phyloP scores from a whole-genome alignment of 345 rosid genomes.

The Sonneratia caseolaris region DNA sequence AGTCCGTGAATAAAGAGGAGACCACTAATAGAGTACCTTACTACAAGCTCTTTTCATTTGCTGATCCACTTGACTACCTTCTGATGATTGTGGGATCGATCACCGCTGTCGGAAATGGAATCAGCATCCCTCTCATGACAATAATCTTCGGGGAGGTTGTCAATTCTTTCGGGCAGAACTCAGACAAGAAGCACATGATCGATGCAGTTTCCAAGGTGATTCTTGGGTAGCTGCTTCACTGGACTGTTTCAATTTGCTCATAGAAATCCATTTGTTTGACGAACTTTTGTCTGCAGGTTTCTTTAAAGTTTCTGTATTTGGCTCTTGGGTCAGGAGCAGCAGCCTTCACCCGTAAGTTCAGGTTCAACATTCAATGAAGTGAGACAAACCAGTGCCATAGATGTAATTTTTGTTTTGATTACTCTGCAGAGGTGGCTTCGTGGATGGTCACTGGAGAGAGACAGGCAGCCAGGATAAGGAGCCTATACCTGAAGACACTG shows the following conservation, averaged over 20 bases:
- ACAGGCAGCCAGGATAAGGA: constrained; percentile 36
- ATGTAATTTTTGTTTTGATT: constrained; percentile 1
- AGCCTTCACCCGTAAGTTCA: constrained; percentile 59
- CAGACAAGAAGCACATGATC: constrained; percentile 22
- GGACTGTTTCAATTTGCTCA: background rate
- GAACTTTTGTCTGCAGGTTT: constrained; percentile 28
- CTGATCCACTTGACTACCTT: constrained; percentile 37
- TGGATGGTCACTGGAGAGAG: constrained; percentile 51
- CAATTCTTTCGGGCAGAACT: constrained; percentile 38
- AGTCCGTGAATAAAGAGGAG: constrained; percentile 14
- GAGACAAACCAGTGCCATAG: no score
- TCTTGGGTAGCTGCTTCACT: background rate
- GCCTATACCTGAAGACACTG: constrained; percentile 29
- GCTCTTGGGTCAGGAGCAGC: constrained; percentile 45
- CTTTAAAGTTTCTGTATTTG: constrained; percentile 58
- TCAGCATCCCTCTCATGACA: constrained; percentile 58
- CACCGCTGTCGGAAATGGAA: constrained; percentile 47
- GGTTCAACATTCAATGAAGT: background rate
- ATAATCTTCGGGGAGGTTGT: constrained; percentile 39
- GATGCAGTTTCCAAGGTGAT: constrained; percentile 32
- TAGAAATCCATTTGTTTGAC: background rate
- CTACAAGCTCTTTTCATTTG: constrained; percentile 58
- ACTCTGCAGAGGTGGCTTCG: constrained; percentile 35
- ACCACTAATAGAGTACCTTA: constrained; percentile 14
- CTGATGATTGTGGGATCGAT: constrained; percentile 55